Conservation (phyloP, 495 filamentous ascomycete genomes). For the Astrocystis sublimbata region DNA sequence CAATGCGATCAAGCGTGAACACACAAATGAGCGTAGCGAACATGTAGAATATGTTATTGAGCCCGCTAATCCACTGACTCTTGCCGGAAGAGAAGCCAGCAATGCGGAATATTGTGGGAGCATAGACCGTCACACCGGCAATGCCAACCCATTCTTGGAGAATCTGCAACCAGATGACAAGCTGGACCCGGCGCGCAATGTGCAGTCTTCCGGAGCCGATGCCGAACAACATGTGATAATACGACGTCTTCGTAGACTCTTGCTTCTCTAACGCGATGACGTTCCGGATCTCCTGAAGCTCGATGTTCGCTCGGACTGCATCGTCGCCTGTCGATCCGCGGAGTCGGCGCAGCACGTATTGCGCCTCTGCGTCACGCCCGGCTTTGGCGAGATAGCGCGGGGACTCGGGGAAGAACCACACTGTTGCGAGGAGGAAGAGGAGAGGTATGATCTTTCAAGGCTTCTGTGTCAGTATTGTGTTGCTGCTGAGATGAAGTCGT, state of each 20-base stretch:
- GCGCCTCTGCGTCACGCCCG: slow-evolving; percentile 61
- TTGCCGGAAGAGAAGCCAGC: slow-evolving; percentile 62
- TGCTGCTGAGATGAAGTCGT: too few species aligned
- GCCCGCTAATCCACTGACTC: slow-evolving; percentile 66
- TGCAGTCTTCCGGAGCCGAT: slow-evolving; percentile 63
- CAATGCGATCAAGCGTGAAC: slow-evolving; percentile 68
- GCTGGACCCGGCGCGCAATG: slow-evolving; percentile 64
- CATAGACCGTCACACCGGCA: slow-evolving; percentile 68
- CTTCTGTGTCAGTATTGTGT: not conserved
- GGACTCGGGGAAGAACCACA: slow-evolving; percentile 68
- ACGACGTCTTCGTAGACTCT: slow-evolving; percentile 55
- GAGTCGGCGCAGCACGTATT: slow-evolving; percentile 61
- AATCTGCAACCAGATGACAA: slow-evolving; percentile 72
- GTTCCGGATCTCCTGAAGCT: slow-evolving; percentile 64
- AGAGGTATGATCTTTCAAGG: slow-evolving; percentile 54
- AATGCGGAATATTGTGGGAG: slow-evolving; percentile 65
- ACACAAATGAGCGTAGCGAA: slow-evolving; percentile 59
- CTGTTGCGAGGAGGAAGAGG: slow-evolving; percentile 47
- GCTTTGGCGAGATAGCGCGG: slow-evolving; percentile 66
- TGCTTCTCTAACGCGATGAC: slow-evolving; percentile 54
- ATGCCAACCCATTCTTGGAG: slow-evolving; percentile 76
- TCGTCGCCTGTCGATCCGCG: slow-evolving; percentile 61
- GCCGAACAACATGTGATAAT: slow-evolving; percentile 65
- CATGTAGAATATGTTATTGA: slow-evolving; percentile 70
- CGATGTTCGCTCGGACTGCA: slow-evolving; percentile 54